Base-by-base conservation (phyloP, 2,329 filamentous ascomycete genomes). In the Diaporthe caulivora region DNA sequence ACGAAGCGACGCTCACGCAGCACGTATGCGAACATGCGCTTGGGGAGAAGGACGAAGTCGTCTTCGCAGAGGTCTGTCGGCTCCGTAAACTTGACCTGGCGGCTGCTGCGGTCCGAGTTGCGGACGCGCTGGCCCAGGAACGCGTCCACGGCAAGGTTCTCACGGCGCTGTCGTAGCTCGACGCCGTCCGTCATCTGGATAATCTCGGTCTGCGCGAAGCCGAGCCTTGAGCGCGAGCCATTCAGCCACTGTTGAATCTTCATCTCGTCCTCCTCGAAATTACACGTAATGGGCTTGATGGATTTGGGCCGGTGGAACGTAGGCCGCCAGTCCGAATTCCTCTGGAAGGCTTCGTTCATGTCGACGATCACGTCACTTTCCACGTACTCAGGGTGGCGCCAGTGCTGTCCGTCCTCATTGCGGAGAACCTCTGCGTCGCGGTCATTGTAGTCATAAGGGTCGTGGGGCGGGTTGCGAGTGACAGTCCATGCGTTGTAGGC, bases 1-100 rank as follows among this genome's bases (percentile, higher is more conserved):
- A 74, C 69, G 40, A 74, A 74, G 26, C 65, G 62, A 26, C 72
- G 67, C 26, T 71, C 72, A 21, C 72, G 67, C 40, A 74, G 60
- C 21, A 57, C 49, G 18, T 74, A 72, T 1, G 69, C 68, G 21
- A 74, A 72, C 31, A 67, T 44, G 8, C 72, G 72, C 24, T 54
- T 62, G 7, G 72, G 72, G 8, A 74, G 69, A 4, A 74, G 69
- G 7, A 55, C 24, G 2, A 73, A 54, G 13, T 73, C 71, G 4
- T 70, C 71, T 24, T 54, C 53, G n/a, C 37, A 34, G 2, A 72
- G 64, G 18, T 73, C 26, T 26, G 24, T 54, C 31, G 69, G 34
- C 26, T 71, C 55, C n/a, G 53, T 29, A 13, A 37, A 71, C 9
- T 71, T 71, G 47, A 64, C 62, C 29, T 65, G 62, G 21, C 44